These are phyloP conservation scores for Flaveria bidentis DNA, from an alignment of 129 eudicot genomes.

Conservation along the genomic window DNA sequence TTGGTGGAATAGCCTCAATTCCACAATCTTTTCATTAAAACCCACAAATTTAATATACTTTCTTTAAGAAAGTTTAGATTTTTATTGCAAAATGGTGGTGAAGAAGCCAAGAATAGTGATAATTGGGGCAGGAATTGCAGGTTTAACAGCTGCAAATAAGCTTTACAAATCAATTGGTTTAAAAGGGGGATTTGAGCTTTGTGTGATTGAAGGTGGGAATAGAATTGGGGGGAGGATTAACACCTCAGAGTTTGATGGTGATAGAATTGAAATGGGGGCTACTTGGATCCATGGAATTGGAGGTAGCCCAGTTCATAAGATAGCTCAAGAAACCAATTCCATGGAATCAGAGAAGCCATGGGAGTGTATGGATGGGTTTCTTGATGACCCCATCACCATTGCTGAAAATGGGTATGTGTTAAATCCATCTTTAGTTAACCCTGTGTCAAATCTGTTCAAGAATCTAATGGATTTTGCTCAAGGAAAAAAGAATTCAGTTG, in stretches of 20 bases:
- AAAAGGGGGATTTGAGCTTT: constrained; percentile 52
- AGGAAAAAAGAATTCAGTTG: constrained; percentile 39
- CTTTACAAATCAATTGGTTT: constrained; percentile 52
- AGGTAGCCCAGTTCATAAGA: constrained; percentile 73
- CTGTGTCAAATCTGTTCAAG: constrained; percentile 54
- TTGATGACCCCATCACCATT: constrained; percentile 54
- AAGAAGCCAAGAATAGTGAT: constrained; percentile 78
- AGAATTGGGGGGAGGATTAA: constrained; percentile 87
- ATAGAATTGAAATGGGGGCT: constrained; percentile 85
- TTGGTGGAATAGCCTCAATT: constrained; percentile 10
- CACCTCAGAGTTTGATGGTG: constrained; percentile 80
- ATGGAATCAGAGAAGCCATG: constrained; percentile 66
- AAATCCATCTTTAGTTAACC: constrained; percentile 52
- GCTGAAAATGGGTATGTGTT: constrained; percentile 68
- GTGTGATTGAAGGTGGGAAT: constrained; percentile 77
- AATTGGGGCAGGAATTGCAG: constrained; percentile 93
- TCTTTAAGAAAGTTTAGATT: background rate
- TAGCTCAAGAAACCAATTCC: constrained; percentile 61
- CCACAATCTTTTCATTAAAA: background rate
- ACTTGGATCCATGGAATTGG: constrained; percentile 96
- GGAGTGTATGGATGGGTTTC: constrained; percentile 88
- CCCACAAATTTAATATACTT: constrained; percentile 10
- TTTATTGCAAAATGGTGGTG: constrained; percentile 44
- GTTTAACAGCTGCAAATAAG: constrained; percentile 86
- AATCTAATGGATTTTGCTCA: constrained; percentile 64